phyloP scores from a whole-genome alignment of 306 rosid genomes.

The Medicago arabica region DNA sequence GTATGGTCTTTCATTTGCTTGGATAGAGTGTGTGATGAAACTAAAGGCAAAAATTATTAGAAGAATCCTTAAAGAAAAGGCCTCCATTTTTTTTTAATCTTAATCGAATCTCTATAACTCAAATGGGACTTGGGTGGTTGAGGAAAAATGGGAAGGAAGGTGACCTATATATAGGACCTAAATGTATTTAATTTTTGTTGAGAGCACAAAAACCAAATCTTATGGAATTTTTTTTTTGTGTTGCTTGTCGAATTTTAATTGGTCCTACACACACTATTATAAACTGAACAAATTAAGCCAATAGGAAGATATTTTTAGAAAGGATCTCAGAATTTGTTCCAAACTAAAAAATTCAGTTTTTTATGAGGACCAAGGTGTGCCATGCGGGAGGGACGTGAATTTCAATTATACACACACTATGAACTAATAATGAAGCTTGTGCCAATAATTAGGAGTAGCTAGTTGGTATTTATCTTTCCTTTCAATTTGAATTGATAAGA shows the following conservation, averaged over 20 bases:
- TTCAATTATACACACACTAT: neutral
- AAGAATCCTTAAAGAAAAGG: constrained; percentile 42
- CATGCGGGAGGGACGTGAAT: neutral
- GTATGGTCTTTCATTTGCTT: constrained; percentile 26
- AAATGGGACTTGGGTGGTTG: constrained; percentile 16
- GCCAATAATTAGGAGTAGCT: too few relatives aligned
- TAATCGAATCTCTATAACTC: neutral
- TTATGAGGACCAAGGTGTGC: neutral
- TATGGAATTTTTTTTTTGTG: neutral
- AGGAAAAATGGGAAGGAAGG: constrained; percentile 26
- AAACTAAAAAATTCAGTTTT: neutral
- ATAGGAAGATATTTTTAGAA: constrained; percentile 9
- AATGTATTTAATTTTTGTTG: too few relatives aligned
- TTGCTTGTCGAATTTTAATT: neutral
- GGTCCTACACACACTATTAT: neutral
- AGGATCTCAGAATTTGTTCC: neutral
- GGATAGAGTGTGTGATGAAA: constrained; percentile 24
- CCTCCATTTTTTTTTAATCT: constrained; percentile 42
- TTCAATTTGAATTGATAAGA: constrained; percentile 25
- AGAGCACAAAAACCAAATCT: neutral
- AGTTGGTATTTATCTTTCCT: neutral
- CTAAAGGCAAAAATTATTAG: constrained; percentile 19
- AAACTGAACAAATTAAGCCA: neutral
- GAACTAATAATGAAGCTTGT: neutral
- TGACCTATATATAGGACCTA: constrained; percentile 18